Evolutionary conservation across 2,329 filamentous ascomycete species (phyloP), one percentile per base, ranked within the genome.

Genomic region (Moelleriella libera): DNA sequence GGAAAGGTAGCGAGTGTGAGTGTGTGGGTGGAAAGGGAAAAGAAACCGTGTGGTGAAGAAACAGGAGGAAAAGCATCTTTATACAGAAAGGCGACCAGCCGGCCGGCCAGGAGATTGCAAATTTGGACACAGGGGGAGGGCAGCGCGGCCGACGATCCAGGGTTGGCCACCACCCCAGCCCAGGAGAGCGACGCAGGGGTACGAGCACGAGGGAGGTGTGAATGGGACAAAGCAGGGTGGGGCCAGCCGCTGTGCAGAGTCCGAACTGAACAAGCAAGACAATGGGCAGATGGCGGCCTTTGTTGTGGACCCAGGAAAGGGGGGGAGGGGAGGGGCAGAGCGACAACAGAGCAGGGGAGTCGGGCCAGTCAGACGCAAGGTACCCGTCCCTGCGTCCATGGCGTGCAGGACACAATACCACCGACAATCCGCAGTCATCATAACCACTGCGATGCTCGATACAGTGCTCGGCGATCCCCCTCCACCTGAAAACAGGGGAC

Each of bases 61-160:
- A 51, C 57, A 60, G 63, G 63, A 65, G 60, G 61, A 63, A 21
- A 43, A 43, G 60, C 60, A 62, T 58, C 71, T 75, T 72, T 75
- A 75, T 75, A 74, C 66, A 29, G 48, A 50, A 21, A 48, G 48
- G 50, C 46, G 48, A 49, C 46, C 12, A 21, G 21, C 21, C 21
- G 21, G 2, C 32, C 32, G 50, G 41, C 42, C 43, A 34, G 47
- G 41, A 31, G 51, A 50, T 49, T 51, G 51, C 47, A 49, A 53
- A 49, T 48, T 48, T 49, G 55, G 46, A 40, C 44, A 39, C 41
- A 52, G 55, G 49, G 50, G 51, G 52, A 44, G 48, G 49, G 39
- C 45, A 46, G 45, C 28, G n/a, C 37, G 34, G 39, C 14, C 21
- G 6, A 46, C 21, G 39, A 31, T 7, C 12, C 29, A 30, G n/a